Conservation (phyloP, 192 early-diverging fungal genomes). For the Coemansia sp. region DNA sequence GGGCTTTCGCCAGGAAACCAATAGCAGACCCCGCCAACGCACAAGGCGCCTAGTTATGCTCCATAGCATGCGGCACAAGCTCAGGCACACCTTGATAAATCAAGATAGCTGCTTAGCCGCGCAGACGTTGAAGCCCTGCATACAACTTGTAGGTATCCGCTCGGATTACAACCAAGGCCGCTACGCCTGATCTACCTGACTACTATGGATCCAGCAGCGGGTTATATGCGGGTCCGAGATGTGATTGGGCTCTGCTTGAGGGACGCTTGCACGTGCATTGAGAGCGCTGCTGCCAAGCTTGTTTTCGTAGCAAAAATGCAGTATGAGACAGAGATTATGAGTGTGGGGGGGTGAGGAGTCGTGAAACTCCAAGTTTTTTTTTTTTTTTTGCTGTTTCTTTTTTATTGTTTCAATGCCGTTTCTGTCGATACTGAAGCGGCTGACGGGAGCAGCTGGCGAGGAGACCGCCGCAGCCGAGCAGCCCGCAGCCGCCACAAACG, state of each 20-base stretch:
- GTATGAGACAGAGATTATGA: no score
- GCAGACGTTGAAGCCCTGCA: not conserved
- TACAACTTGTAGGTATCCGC: not conserved
- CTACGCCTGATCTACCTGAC: not conserved
- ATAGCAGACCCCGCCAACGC: slow-evolving; percentile 19
- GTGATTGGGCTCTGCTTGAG: no score
- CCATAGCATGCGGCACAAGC: slow-evolving; percentile 9
- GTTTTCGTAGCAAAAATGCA: no score
- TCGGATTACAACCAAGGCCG: not conserved
- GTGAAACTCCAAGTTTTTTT: not conserved
- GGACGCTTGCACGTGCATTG: no score
- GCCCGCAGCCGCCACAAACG: not conserved
- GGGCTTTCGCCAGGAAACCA: slow-evolving; percentile 34
- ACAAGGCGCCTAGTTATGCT: slow-evolving; percentile 11
- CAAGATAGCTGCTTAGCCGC: not conserved
- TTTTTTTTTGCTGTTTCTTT: not conserved
- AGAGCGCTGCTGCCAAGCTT: no score
- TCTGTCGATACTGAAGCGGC: slow-evolving; percentile 21
- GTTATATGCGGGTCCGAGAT: no score
- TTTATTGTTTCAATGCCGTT: slow-evolving; percentile 11
- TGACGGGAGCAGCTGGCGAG: slow-evolving; percentile 3
- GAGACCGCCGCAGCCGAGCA: not conserved
- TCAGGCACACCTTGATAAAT: not conserved
- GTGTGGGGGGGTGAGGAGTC: not conserved
- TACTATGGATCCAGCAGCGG: no score